Base-by-base conservation (phyloP, 768 basidiomycete genomes). In the Rossbeevera mucosa region DNA sequence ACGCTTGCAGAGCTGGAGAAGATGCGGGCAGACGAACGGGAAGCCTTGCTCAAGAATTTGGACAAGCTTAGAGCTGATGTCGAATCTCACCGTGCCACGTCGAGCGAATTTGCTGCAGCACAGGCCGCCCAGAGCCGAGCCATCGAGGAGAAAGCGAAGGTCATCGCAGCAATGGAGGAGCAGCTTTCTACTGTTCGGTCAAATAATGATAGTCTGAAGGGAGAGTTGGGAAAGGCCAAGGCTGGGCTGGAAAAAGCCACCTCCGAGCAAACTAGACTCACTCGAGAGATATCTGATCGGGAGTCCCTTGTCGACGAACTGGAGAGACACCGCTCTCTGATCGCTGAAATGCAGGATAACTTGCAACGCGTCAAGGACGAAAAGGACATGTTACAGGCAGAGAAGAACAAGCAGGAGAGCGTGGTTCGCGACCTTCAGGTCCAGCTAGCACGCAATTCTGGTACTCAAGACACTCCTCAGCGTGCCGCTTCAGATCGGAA, bases 291-390 rank as follows among this genome's bases (percentile, higher is more conserved):
- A 9, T 87, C 88, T 7, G 85, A 86, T 59, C 84, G 82, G 36
- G 81, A 90, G 59, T 84, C 86, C 16, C 75, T 91, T 31, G 81
- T 80, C 9, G 76, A 79, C 20, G 89, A 94, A 62, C 73, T 93
- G 29, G 89, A 92, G 59, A 81, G 76, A 30, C 87, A 90, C 66
- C 87, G 88, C 22, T 84, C 83, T 8, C 74, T 83, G 25, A 74
- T 92, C 14, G 83, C 85, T 22, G 90, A 92, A 60, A 71, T 86
- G 67, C 89, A 91, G 59, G 84, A 86, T 54, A 83, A 80, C 56
- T 72, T 92, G 22, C 88, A 90, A 66, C 81, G 79, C 43, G 81
- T 83, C 62, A 88, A 88, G 71, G 86, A 91, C 60, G 89, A 91
- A 71, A 88, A 88, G 68, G 91, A 90, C 64, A 75, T 62, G 14